Conservation (phyloP, 306 rosid genomes). For the Albizia julibrissin region DNA sequence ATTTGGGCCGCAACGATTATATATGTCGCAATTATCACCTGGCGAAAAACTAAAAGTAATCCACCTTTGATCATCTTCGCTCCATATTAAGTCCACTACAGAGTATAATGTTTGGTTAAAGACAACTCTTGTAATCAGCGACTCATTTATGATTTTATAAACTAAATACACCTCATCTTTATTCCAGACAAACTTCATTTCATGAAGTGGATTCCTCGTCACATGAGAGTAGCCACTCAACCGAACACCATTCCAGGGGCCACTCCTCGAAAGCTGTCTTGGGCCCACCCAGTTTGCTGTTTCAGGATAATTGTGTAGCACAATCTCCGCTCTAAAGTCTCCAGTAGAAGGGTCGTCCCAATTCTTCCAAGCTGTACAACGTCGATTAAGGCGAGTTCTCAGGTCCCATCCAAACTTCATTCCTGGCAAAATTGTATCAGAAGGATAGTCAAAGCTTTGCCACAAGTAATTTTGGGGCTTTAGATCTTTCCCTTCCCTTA, state of each 20-base stretch:
- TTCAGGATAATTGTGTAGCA: not conserved
- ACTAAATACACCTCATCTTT: not conserved
- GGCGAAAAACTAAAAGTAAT: not conserved
- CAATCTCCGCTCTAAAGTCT: no score
- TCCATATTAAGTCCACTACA: not conserved
- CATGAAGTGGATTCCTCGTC: not conserved
- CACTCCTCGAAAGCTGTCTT: not conserved
- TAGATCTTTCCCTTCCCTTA: no score
- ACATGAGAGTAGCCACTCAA: not conserved
- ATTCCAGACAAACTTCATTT: not conserved
- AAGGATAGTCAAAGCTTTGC: no score
- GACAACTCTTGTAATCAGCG: not conserved
- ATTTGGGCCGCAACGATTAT: not conserved
- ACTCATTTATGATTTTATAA: not conserved
- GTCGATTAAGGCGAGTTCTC: no score
- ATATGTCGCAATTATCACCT: not conserved
- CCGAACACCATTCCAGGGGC: constrained; percentile 1
- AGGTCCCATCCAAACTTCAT: no score
- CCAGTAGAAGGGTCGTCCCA: no score
- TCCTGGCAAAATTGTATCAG: no score
- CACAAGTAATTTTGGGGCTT: no score
- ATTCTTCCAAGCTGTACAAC: no score
- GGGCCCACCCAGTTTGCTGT: not conserved
- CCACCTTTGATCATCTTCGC: not conserved
- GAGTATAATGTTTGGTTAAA: not conserved